A percentile compares a stretch with the other conserved stretches of the same genome.
Evolutionary conservation across 1,284 basidiomycete species (phyloP).

Genomic region (Somion occarium): DNA sequence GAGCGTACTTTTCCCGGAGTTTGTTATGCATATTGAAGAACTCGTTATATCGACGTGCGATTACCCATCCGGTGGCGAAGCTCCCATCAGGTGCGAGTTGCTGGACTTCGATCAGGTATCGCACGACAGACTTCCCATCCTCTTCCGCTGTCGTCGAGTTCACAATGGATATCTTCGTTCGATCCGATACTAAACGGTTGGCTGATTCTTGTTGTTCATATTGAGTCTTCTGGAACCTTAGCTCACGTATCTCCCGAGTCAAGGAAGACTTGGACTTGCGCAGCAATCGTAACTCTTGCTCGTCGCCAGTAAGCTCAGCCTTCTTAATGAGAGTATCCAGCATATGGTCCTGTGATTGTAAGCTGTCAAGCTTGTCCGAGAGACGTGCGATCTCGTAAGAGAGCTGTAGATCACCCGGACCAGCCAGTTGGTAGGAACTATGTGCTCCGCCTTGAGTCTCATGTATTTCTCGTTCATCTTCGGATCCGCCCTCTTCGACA

Average conservation of each 20-base stretch:
- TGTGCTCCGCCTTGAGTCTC: slow-evolving; percentile 41
- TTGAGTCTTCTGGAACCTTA: slow-evolving; percentile 85
- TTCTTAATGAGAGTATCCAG: slow-evolving; percentile 87
- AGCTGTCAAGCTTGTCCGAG: slow-evolving; percentile 66
- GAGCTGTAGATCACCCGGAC: slow-evolving; percentile 83
- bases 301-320: slow-evolving; percentile 90
- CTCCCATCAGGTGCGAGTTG: slow-evolving; percentile 76
- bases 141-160: slow-evolving; percentile 76
- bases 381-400: slow-evolving; percentile 79
- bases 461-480: slow-evolving; percentile 31
- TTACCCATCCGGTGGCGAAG: slow-evolving; percentile 83
- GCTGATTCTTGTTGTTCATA: slow-evolving; percentile 89
- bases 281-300: slow-evolving; percentile 79
- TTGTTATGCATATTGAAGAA: slow-evolving; percentile 87
- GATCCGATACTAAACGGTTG: slow-evolving; percentile 76
- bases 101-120: slow-evolving; percentile 90
- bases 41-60: slow-evolving; percentile 90
- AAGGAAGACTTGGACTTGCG: slow-evolving; percentile 79
- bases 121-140: slow-evolving; percentile 83
- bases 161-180: slow-evolving; percentile 76
- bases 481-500: slow-evolving; percentile 27
- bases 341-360: slow-evolving; percentile 78
- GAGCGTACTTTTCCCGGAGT: slow-evolving; percentile 67
- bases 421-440: slow-evolving; percentile 64
- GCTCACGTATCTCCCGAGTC: slow-evolving; percentile 76